Evolutionary conservation across 371 early-diverging fungal genomes (phyloP).

Genomic region (Mucor ambiguus): DNA sequence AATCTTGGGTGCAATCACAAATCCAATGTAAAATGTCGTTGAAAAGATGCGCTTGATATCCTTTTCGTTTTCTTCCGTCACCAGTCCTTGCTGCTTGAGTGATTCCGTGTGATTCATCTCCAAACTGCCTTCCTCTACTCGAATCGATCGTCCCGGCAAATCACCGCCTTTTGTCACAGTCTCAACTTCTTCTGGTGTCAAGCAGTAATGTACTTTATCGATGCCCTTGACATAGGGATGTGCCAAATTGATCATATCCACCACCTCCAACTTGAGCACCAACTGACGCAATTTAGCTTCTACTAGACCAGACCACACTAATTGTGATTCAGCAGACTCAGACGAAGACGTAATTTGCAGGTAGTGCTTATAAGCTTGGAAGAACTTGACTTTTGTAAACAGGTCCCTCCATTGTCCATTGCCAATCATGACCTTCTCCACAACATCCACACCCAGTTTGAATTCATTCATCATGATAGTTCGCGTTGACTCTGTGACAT

Average conservation of each 20-base stretch:
- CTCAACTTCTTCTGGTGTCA: conserved; percentile 64
- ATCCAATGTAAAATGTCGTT: conserved; percentile 90
- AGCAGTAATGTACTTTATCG: conserved; percentile 68
- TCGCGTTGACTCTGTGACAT: conserved; percentile 93
- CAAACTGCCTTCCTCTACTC: conserved; percentile 43
- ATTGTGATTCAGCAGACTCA: conserved; percentile 71
- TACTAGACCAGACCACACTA: conserved; percentile 88
- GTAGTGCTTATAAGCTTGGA: conserved; percentile 89
- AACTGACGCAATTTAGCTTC: conserved; percentile 95
- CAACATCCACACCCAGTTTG: conserved; percentile 68
- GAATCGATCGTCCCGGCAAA: conserved; percentile 36
- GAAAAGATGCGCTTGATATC: conserved; percentile 58
- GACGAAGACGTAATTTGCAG: conserved; percentile 90
- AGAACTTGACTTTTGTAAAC: conserved; percentile 91
- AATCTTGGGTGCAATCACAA: conserved; percentile 62
- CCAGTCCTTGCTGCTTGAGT: conserved; percentile 34
- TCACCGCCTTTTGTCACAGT: conserved; percentile 67
- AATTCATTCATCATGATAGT: conserved; percentile 89
- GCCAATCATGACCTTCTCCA: conserved; percentile 73
- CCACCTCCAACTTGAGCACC: conserved; percentile 83
- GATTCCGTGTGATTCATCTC: conserved; percentile 39
- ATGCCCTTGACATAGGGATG: conserved; percentile 94
- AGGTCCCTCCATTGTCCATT: conserved; percentile 63
- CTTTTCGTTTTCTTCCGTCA: conserved; percentile 37
- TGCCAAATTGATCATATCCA: conserved; percentile 79